Conservation (phyloP, 805 yeast species). For the Peterozyma xylosa region DNA sequence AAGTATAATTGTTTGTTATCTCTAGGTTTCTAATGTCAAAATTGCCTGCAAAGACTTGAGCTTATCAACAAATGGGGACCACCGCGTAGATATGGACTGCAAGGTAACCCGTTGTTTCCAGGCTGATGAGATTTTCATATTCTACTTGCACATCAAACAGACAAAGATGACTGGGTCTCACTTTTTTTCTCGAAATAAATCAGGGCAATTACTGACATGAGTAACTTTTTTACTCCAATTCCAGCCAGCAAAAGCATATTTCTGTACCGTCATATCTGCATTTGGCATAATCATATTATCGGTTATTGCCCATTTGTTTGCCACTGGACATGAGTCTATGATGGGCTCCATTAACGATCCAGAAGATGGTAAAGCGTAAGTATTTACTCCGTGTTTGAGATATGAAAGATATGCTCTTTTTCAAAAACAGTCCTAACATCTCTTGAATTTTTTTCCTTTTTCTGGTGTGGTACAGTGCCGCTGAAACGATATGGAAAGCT, state of each 20-base stretch:
- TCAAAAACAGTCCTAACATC: too few relatives aligned
- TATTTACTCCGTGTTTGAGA: constrained; percentile 8
- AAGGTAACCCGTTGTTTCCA: too few relatives aligned
- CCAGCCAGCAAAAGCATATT: constrained; percentile 84
- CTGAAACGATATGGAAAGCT: constrained; percentile 84
- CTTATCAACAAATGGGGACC: too few relatives aligned
- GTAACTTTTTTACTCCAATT: not conserved
- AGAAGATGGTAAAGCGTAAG: constrained; percentile 77
- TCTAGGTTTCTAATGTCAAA: too few relatives aligned
- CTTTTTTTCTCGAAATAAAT: not conserved
- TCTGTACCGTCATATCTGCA: constrained; percentile 87
- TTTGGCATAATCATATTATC: constrained; percentile 86
- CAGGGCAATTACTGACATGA: not conserved
- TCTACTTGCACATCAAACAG: too few relatives aligned
- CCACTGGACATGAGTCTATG: constrained; percentile 79
- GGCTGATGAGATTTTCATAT: too few relatives aligned
- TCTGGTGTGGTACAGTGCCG: constrained; percentile 41
- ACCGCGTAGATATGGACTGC: too few relatives aligned
- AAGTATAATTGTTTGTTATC: not conserved
- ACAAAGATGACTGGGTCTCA: not conserved
- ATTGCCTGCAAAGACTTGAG: too few relatives aligned
- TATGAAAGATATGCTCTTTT: too few relatives aligned
- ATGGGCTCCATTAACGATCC: constrained; percentile 91
- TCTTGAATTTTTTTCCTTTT: too few relatives aligned
- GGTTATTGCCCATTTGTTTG: constrained; percentile 76